These are phyloP conservation scores for Tetrahymena thermophila DNA, from an alignment of 73 alveolate genomes.

Conservation along the genomic window DNA sequence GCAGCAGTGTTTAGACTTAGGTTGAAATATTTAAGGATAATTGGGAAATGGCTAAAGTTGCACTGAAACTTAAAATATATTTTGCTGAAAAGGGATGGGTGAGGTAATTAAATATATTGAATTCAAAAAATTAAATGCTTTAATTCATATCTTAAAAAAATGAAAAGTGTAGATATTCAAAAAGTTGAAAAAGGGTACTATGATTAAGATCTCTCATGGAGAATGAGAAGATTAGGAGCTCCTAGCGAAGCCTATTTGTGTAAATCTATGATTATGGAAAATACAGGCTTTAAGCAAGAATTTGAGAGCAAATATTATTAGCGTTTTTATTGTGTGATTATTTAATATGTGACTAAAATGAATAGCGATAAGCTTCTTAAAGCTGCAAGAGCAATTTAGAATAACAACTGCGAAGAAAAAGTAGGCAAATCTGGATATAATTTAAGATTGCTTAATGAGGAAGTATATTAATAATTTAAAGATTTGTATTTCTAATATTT, in stretches of 20 bases:
- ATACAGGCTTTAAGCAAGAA: slow-evolving; percentile 40
- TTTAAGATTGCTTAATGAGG: slow-evolving; percentile 55
- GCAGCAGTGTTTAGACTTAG: not conserved
- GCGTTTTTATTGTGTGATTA: slow-evolving; percentile 45
- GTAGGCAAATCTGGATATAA: slow-evolving; percentile 53
- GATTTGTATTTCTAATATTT: not conserved
- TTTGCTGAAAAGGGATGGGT: not conserved
- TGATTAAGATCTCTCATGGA: not conserved
- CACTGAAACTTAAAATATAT: not conserved
- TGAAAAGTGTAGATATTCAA: not conserved
- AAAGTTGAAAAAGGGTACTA: not conserved
- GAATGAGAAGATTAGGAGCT: slow-evolving; percentile 49
- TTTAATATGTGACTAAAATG: slow-evolving; percentile 47
- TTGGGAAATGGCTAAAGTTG: not conserved
- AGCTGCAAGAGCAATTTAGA: slow-evolving; percentile 30
- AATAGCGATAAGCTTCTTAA: slow-evolving; percentile 43
- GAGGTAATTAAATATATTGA: not conserved
- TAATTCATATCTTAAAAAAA: not conserved
- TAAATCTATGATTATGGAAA: slow-evolving; percentile 65
- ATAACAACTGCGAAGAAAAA: slow-evolving; percentile 9
- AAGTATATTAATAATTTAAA: slow-evolving; percentile 22
- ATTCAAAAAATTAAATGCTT: not conserved
- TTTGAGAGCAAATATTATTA: slow-evolving; percentile 39
- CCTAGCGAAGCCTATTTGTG: slow-evolving; percentile 51
- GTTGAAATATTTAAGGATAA: not conserved